Conservation (phyloP, 352 stramenopile species). For the Globisporangium irregulare region DNA sequence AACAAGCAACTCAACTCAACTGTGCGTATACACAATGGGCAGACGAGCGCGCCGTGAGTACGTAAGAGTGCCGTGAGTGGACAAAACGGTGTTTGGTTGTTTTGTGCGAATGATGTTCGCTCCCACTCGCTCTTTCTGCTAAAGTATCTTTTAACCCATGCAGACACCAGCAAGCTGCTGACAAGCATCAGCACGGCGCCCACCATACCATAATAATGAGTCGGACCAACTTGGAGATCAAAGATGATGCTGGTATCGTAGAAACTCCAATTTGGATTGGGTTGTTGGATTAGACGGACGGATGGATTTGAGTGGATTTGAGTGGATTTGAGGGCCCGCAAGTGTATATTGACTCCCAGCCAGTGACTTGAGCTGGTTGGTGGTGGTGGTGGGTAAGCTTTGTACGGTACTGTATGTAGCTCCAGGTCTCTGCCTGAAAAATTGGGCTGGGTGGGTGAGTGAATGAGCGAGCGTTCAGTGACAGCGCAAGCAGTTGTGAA, state of each 20-base stretch:
- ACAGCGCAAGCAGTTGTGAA: neutral
- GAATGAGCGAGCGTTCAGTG: neutral
- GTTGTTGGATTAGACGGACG: too few species aligned
- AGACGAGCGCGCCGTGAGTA: neutral
- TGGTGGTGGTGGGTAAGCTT: neutral
- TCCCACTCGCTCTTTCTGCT: neutral
- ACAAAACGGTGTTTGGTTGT: neutral
- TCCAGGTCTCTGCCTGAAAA: neutral
- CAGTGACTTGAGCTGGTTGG: neutral
- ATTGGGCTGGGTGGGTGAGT: neutral
- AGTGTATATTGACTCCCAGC: too few species aligned
- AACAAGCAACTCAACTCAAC: neutral
- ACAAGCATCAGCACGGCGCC: too few species aligned
- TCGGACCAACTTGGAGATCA: too few species aligned
- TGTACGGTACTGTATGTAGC: neutral
- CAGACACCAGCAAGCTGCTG: neutral
- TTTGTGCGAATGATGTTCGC: neutral
- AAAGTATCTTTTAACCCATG: neutral
- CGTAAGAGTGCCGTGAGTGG: neutral
- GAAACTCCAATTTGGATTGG: too few species aligned
- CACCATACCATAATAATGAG: too few species aligned
- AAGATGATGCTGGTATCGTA: too few species aligned
- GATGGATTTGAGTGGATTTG: too few species aligned
- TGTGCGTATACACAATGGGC: neutral
- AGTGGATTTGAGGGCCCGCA: too few species aligned